Evolutionary conservation across 768 basidiomycete genomes (phyloP).

Genomic region (Amanita rubescens): DNA sequence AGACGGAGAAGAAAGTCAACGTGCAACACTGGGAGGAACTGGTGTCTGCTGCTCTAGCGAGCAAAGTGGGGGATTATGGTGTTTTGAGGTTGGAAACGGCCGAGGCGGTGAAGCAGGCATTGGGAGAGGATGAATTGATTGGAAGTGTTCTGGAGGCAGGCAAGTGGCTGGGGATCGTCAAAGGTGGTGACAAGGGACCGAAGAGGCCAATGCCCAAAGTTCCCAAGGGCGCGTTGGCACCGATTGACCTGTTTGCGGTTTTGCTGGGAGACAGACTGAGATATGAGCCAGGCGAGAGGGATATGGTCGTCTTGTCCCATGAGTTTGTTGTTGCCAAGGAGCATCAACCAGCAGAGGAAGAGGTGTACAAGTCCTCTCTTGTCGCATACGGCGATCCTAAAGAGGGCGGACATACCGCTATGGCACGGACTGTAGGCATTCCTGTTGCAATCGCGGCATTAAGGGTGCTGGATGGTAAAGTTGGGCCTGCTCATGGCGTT

Average conservation of each 20-base stretch:
- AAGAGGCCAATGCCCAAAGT: constrained; percentile 31
- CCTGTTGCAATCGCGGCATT: constrained; percentile 82
- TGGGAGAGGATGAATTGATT: constrained; percentile 12
- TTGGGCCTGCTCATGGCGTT: constrained; percentile 13
- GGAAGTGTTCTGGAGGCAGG: constrained; percentile 17
- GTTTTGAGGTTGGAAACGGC: not conserved
- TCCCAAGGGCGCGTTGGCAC: constrained; percentile 34
- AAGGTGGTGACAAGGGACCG: not conserved
- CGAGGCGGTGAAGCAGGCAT: not conserved
- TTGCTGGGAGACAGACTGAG: constrained; percentile 65
- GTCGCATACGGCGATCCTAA: constrained; percentile 44
- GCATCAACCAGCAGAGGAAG: constrained; percentile 21
- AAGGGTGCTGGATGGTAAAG: constrained; percentile 57
- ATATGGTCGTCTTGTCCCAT: constrained; percentile 84
- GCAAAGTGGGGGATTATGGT: not conserved
- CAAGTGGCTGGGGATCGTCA: constrained; percentile 32
- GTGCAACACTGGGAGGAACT: constrained; percentile 34
- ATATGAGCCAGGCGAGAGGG: constrained; percentile 66
- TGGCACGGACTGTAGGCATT: constrained; percentile 86
- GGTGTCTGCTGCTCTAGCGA: constrained; percentile 13
- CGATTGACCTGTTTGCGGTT: constrained; percentile 69
- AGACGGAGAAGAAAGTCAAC: constrained; percentile 27
- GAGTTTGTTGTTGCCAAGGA: constrained; percentile 50
- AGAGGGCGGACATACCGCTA: constrained; percentile 49
- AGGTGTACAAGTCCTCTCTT: constrained; percentile 62